Evolutionary conservation across 2,329 filamentous ascomycete genomes (phyloP), one percentile per base, ranked within the genome.

Genomic region (Fusarium annulatum): DNA sequence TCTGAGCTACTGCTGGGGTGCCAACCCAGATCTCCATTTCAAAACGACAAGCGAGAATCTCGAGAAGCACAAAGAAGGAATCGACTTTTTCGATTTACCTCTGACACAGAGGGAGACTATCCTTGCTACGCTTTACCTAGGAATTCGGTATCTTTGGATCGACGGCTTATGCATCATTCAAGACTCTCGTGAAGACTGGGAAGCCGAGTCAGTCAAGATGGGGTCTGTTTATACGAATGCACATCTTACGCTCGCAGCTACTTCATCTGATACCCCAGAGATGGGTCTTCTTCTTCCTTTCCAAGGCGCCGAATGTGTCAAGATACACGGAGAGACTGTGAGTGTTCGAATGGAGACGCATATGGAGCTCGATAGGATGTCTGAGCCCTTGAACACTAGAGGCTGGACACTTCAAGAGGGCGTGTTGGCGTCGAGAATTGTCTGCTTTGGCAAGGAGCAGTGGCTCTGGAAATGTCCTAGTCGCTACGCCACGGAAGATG

Each of bases 1-100:
- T 15, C 11, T 70, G 0, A 69, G 67, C 15, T 69, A 69, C 34
- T 69, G 67, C 9, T 69, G 59, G 66, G 67, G 67, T 2, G 51
- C 41, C 3, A 43, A 65, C 6, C 30, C 51, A 10, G 10, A 58
- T 4, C 19, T 21, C 0, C 65, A 64, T 38, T 64, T 64, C 49
- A 69, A 23, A 21, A 69, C 51, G 0, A 58, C 60, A 2, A n/a
- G 7, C 0, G n/a, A 38, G 1, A 69, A 23, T 8, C 9, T 69
- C 6, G 16, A 42, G 1, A 26, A 33, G 9, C 9, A 64, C 5
- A 34, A 58, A 28, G 8, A 42, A 16, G 23, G 38, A 15, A 58
- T 66, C 0, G 3, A 18, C 0, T 63, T 64, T 21, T 66, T 43
- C 10, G 55, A 62, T 1, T 19, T 66, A 1, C 61, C 61, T 3